Evolutionary conservation across 306 rosid species (phyloP).

Genomic region (Citrullus colocynthis): DNA sequence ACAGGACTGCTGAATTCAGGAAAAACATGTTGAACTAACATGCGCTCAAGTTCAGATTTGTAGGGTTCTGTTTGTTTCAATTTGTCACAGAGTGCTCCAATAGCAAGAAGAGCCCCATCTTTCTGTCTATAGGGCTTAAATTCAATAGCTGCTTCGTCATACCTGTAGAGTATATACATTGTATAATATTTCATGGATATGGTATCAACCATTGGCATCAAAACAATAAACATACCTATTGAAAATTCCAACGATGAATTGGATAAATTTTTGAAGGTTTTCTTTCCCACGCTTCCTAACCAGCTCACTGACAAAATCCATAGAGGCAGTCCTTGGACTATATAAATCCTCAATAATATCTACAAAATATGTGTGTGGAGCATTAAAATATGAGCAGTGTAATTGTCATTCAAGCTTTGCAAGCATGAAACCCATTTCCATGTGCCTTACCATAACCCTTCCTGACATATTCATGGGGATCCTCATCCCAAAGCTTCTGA

Average conservation of each 20-base stretch:
- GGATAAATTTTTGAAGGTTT: slow-evolving; percentile 84
- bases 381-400: not conserved
- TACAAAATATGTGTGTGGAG: slow-evolving; percentile 10
- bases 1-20: slow-evolving; percentile 86
- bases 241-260: slow-evolving; percentile 67
- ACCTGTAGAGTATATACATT: slow-evolving; percentile 25
- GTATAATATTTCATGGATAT: not conserved
- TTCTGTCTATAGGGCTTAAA: slow-evolving; percentile 81
- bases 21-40: slow-evolving; percentile 96
- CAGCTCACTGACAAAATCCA: slow-evolving; percentile 95
- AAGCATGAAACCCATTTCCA: not conserved
- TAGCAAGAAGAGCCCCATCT: slow-evolving; percentile 97
- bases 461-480: slow-evolving; percentile 95
- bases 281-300: slow-evolving; percentile 92
- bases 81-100: slow-evolving; percentile 95
- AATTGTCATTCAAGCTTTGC: not conserved
- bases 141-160: slow-evolving; percentile 65
- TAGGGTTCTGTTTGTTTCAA: slow-evolving; percentile 89
- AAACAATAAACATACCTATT: slow-evolving; percentile 37
- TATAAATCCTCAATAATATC: slow-evolving; percentile 94
- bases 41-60: slow-evolving; percentile 86
- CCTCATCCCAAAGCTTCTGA: slow-evolving; percentile 95
- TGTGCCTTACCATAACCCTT: slow-evolving; percentile 83
- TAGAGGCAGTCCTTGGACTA: slow-evolving; percentile 95
- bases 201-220: not conserved